Evolutionary conservation across 2,329 filamentous ascomycete genomes (phyloP).

Genomic region (Neonectria hederae): DNA sequence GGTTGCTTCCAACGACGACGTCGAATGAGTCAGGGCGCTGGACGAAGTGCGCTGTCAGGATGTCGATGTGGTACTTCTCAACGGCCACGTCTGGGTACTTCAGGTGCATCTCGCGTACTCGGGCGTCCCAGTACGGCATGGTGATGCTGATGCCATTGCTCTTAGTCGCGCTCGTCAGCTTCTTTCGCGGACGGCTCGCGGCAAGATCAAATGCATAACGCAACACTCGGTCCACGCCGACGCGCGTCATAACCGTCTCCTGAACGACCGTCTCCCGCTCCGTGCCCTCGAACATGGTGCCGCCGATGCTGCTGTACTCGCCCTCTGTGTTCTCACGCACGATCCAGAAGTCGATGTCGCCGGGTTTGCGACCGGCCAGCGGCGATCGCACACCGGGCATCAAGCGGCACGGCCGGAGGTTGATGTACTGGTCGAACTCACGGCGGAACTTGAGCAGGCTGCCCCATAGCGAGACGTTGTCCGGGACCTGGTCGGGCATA

Average conservation of each 20-base stretch:
- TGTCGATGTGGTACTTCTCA: constrained; percentile 75
- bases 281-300: constrained; percentile 66
- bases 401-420: constrained; percentile 70
- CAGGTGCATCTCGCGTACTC: constrained; percentile 62
- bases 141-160: constrained; percentile 73
- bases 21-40: constrained; percentile 67
- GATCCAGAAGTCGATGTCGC: constrained; percentile 74
- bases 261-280: constrained; percentile 70
- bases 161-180: constrained; percentile 73
- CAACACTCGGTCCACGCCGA: constrained; percentile 68
- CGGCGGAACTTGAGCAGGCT: constrained; percentile 74
- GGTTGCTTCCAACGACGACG: constrained; percentile 71
- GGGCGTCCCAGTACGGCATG: constrained; percentile 75
- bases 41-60: constrained; percentile 72
- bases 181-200: constrained; percentile 64
- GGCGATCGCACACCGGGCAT: constrained; percentile 69
- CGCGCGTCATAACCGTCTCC: constrained; percentile 70
- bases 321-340: constrained; percentile 74
- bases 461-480: constrained; percentile 74
- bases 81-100: constrained; percentile 67
- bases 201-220: constrained; percentile 73
- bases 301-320: constrained; percentile 73
- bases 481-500: constrained; percentile 63
- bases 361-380: constrained; percentile 60
- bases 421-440: constrained; percentile 74